A percentile compares a stretch with the other conserved stretches of the same genome.
Conservation (phyloP, 2,329 filamentous ascomycete genomes). For the Apiospora pterosperma region DNA sequence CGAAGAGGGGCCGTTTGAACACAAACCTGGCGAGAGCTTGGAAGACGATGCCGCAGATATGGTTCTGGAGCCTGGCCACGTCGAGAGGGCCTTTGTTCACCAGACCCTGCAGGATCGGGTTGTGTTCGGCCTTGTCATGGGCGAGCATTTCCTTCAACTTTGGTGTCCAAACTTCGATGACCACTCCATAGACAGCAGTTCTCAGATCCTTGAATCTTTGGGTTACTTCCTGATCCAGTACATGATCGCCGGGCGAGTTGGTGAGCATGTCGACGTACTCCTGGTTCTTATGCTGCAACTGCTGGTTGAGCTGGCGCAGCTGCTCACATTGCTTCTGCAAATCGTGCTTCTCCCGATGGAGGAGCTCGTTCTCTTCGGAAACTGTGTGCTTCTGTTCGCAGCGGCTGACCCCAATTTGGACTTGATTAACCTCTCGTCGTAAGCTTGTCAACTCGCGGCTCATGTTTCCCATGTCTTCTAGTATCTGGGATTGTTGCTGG, state of each 20-base stretch:
- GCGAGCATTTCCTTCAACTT: not conserved
- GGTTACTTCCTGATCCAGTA: not conserved
- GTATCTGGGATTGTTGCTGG: not conserved
- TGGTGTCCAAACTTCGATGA: not conserved
- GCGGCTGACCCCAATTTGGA: not conserved
- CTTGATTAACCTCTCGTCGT: not conserved
- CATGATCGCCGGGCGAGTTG: not conserved
- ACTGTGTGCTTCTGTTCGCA: not conserved
- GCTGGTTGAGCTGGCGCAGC: not conserved
- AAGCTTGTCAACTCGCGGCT: not conserved
- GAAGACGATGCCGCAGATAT: not conserved
- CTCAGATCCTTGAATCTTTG: not conserved
- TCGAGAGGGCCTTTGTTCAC: not conserved
- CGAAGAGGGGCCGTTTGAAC: not conserved
- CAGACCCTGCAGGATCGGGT: not conserved
- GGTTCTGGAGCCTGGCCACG: not conserved
- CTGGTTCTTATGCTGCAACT: not conserved
- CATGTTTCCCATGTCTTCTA: not conserved
- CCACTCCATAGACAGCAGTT: not conserved
- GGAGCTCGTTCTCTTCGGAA: not conserved
- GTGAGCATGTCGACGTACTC: not conserved
- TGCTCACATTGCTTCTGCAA: not conserved
- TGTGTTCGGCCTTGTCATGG: fast-evolving
- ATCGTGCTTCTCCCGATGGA: not conserved
- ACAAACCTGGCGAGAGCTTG: not conserved